Base-by-base conservation (phyloP, 179 eudicot genomes). In the Spinacia oleracea region DNA sequence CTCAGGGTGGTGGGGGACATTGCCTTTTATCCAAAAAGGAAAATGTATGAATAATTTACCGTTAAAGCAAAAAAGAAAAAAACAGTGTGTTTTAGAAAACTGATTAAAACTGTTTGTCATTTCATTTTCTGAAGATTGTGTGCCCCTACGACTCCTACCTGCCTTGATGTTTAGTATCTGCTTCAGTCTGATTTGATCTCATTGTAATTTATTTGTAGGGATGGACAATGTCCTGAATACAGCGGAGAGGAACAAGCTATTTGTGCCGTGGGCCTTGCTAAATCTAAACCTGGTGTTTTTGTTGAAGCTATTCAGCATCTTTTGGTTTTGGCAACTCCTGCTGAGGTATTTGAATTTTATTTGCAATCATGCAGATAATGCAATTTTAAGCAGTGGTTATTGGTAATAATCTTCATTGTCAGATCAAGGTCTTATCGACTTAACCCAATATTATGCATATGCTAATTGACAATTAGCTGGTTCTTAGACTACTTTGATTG, bases 221-320 rank as follows among this genome's bases (percentile, higher is more conserved):
- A 96, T 89, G 98, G 96, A 48, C 99, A 94, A 69, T 96, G 99
- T 80, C 97, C 94, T 68, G 99, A 96, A 87, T 96, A 90, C 79
- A 90, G 89, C 78, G 96, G 90, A 64, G 99, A 96, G 88, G 98
- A 94, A 82, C 97, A 96, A 90, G 97, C 97, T 84, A 94, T 96
- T 42, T 94, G 98, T 85, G 98, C 98, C 74, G 98, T 96, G 85
- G 98, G 97, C 84, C 85, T 96, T 56, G 93, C 88, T 70, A 94
- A 92, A 86, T 87, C 92, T 73, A 96, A 90, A 83, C 89, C 94
- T 81, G 96, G 98, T 64, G 86, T 96, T 70, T 94, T 96, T 81
- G 88, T 96, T 79, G 99, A 92, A 84, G 98, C 99, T 77, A 96
- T 96, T 74, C 96, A 91, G 67, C 85, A 92, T 89, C 90, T 96